Evolutionary conservation across 176 grass and related monocot species (phyloP), one percentile per base, ranked within the genome.

Genomic region (Rhynchospora breviuscula): DNA sequence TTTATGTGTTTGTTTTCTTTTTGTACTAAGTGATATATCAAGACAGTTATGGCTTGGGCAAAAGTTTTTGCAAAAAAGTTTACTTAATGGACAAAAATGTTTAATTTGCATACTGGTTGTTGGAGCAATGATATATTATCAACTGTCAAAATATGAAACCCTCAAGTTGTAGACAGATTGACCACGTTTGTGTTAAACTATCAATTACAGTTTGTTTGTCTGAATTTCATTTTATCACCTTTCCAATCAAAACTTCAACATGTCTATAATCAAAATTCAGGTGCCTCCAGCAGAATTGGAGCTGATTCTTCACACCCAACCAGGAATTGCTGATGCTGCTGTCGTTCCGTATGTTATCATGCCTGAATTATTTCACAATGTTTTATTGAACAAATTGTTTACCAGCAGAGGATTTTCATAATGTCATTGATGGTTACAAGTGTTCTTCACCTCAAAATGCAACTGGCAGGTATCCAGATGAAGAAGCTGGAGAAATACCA

Each of bases 401-500:
- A 67, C 6, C 29, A 67, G 64, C 12, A 35, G 64, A 67, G 6
- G 13, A 33, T 66, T 66, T 66, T 66, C 10, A 31, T 66, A 25
- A 66, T 31, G 11, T 31, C 35, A 40, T 40, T 40, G 26, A 29
- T 40, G 35, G 35, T 40, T 40, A 5, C 35, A 5, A 40, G 2
- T 3, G 4, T 40, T 40, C 35, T 40, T 40, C 35, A 40, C 4
- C 35, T 2, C 3, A 40, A 40, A 29, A 0, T 46, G 69, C 49
- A 18, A 35, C 59, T 11, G 8, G 46, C 86, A 94, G 95, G 44
- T 93, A 91, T 86, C 95, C 95, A 73, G 89, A 98, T 83, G 95
- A 94, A 86, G 90, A 94, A 83, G 92, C 14, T 60, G 95, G 92
- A 59, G 82, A 98, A 80, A 19, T 94, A 82, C 92, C 95, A 53